Evolutionary conservation across 2,329 filamentous ascomycete genomes (phyloP).

Genomic region (Pestalotiopsis sp.): DNA sequence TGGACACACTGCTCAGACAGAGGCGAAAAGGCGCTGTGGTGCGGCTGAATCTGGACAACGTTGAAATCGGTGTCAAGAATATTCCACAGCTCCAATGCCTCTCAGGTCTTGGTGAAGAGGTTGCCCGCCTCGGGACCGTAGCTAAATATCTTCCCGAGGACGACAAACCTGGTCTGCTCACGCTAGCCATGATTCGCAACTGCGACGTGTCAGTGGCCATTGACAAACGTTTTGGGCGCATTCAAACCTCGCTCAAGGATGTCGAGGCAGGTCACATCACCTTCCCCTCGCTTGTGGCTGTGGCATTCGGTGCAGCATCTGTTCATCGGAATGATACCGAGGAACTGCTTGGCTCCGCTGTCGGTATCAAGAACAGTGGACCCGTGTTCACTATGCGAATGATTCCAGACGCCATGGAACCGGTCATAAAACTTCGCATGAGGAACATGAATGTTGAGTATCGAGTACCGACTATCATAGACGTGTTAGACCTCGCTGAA

Average conservation of each 20-base stretch:
- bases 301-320: conserved; percentile 66
- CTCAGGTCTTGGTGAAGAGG: conserved; percentile 71
- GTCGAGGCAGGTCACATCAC: conserved; percentile 79
- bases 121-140: conserved; percentile 81
- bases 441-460: conserved; percentile 88
- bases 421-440: conserved; percentile 83
- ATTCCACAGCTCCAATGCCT: conserved; percentile 67
- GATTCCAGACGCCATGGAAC: conserved; percentile 92
- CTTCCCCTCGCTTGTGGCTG: conserved; percentile 77
- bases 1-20: conserved; percentile 87
- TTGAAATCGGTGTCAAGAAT: conserved; percentile 63
- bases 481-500: conserved; percentile 69
- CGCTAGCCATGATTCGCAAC: conserved; percentile 66
- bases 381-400: conserved; percentile 82
- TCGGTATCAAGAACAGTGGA: conserved; percentile 24
- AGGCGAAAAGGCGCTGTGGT: conserved; percentile 83
- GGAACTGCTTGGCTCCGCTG: conserved; percentile 64
- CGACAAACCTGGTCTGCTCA: conserved; percentile 85
- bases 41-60: conserved; percentile 64
- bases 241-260: conserved; percentile 58
- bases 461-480: conserved; percentile 79
- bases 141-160: conserved; percentile 96
- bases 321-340: conserved; percentile 67
- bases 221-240: conserved; percentile 66
- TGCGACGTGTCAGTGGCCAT: conserved; percentile 63